Evolutionary conservation across 495 filamentous ascomycete genomes (phyloP), one percentile per base, ranked within the genome.

Genomic region (Xylaria bambusicola): DNA sequence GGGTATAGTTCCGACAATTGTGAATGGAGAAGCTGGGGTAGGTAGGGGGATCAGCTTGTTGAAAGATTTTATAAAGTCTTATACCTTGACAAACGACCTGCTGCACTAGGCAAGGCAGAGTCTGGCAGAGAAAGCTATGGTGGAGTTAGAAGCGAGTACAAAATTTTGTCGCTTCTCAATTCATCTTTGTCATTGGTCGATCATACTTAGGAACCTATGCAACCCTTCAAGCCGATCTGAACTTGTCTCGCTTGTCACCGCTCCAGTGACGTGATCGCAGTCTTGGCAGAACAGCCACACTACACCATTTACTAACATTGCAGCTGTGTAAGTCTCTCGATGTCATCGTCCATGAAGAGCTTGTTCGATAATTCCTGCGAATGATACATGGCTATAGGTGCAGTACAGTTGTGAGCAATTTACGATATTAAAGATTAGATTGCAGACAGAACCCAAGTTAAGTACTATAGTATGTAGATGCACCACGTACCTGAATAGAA

Each of bases 131-230:
- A 33, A 18, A 54, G 38, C 38, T 54, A 42, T 33, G 40, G 52
- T 54, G 36, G 26, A 44, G 38, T 17, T 27, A 4, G 35, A 21
- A 26, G 3, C 18, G 44, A 29, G 55, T 50, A 49, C 46, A 58
- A 58, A 58, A 29, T 49, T 49, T 58, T 49, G 46, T 41, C 44
- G 44, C 33, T 44, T 20, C 9, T 31, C 33, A 29, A 56, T 47
- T 56, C 1, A 31, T 18, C 17, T 10, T 17, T 48, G 17, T n/a
- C 73, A 57, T 57, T 57, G 55, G 55, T 31, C 35, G 13, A 7
- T 13, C 12, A 15, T 20, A 18, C 35, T 13, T 38, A 38, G 35
- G 33, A 35, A 31, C 33, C 27, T 41, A 41, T 52, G 50, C 50
- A 52, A 40, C 33, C 50, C 50, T 27, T 52, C 33, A n/a, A 41